phyloP scores from a whole-genome alignment of 1,139 yeast species.

The Arxiozyma slooffiae region DNA sequence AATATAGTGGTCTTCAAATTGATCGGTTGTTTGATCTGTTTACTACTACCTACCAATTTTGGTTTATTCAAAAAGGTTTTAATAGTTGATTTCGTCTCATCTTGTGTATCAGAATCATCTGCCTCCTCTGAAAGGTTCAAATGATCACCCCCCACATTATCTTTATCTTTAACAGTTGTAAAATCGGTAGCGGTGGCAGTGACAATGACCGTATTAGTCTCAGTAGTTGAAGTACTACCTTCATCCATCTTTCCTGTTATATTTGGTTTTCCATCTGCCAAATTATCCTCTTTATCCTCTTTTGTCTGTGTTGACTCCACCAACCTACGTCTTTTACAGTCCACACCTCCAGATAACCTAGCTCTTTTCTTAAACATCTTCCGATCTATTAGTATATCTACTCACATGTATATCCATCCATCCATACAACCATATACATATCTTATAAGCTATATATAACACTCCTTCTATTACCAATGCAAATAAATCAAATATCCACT shows the following conservation, averaged over 20 bases:
- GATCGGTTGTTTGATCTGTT: constrained; percentile 32
- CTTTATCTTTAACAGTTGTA: no score
- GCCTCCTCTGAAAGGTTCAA: no score
- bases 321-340: constrained; percentile 13
- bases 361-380: constrained; percentile 29
- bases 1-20: constrained; percentile 62
- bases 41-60: constrained; percentile 1
- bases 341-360: constrained; percentile 11
- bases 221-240: no score
- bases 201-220: background rate
- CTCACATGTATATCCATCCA: no score
- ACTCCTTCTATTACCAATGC: no score
- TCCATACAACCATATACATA: background rate
- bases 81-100: no score
- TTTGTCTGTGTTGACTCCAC: background rate
- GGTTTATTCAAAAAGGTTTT: constrained; percentile 2
- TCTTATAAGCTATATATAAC: no score
- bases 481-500: no score
- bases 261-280: background rate
- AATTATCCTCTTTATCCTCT: background rate
- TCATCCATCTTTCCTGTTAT: no score
- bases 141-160: no score
- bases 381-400: background rate
- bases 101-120: no score
- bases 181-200: background rate